A percentile compares a stretch with the other conserved stretches of the same genome.
Evolutionary conservation across 768 basidiomycete genomes (phyloP).

Genomic region (Pluteus cervinus): DNA sequence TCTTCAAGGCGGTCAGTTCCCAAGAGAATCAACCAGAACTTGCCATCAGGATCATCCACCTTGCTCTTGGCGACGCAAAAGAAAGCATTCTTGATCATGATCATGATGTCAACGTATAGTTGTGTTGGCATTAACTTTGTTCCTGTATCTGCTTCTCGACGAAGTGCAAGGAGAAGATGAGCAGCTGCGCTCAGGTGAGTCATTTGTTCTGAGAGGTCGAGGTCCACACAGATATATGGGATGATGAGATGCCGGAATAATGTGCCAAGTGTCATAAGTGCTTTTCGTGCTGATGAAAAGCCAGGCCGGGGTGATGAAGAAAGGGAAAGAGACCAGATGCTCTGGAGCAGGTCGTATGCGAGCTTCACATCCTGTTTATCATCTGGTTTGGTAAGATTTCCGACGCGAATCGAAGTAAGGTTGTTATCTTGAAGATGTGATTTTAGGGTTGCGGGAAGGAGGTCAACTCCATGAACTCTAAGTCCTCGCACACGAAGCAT

Average conservation of each 20-base stretch:
- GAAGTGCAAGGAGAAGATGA: conserved; percentile 18
- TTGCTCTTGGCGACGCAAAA: conserved; percentile 27
- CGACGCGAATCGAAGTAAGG: conserved; percentile 4
- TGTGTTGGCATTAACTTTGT: conserved; percentile 19
- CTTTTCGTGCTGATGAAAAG: conserved; percentile 12
- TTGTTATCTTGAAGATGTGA: conserved; percentile 14
- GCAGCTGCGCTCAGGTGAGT: conserved; percentile 18
- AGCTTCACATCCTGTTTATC: conserved; percentile 27
- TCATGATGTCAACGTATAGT: conserved; percentile 22
- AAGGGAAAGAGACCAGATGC: conserved; percentile 18
- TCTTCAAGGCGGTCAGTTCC: no score
- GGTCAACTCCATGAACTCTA: conserved; percentile 13
- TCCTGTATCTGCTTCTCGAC: conserved; percentile 4
- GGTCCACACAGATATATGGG: conserved; percentile 19
- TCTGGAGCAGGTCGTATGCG: conserved; percentile 16
- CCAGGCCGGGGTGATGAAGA: conserved; percentile 8
- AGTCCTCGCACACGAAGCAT: conserved; percentile 19
- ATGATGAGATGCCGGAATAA: conserved; percentile 15
- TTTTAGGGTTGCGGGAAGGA: conserved; percentile 16
- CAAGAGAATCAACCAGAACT: no score
- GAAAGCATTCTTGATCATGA: no score
- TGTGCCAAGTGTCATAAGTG: conserved; percentile 16
- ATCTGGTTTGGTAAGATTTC: conserved; percentile 18
- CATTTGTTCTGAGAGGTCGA: conserved; percentile 22
- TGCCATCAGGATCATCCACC: no score